Base-by-base conservation (phyloP, 768 basidiomycete species). In the Calocybe cyanea region DNA sequence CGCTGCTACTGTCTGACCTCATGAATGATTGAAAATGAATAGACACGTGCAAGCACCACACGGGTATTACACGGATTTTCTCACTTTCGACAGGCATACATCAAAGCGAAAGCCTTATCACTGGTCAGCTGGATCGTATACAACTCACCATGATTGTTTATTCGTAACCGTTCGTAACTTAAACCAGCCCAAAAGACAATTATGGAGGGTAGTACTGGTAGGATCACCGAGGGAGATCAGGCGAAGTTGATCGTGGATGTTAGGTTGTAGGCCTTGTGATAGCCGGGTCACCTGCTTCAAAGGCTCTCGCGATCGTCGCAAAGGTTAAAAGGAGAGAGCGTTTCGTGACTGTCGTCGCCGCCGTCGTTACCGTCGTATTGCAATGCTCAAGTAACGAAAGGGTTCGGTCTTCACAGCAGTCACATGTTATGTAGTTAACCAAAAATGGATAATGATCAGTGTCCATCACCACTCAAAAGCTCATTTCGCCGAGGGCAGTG, bases 31-130 rank as follows among this genome's bases (percentile, higher is more conserved):
- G 39, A 48, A n/a, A 48, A 43, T 45, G 40, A 28, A 21, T 19
- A 33, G 40, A 56, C 57, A 55, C 53, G 56, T 57, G 51, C 43
- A 45, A 38, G n/a, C 23, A 46, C 21, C 45, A 52, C 34, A 43
- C 31, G 37, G 19, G n/a, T 41, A 36, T 43, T 40, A 32, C 32
- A 19, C 14, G 19, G 30, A 20, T 33, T 13, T 31, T 39, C 25
- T 32, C 41, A 37, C 33, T 25, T 38, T 30, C 32, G 18, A 11
- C 36, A 28, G 25, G 25, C 11, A 30, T 33, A 36, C 31, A 44
- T 28, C 31, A 40, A 45, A 45, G 42, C 20, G 25, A 43, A 28
- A 33, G 31, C 23, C 18, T 18, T 36, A 25, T 45, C n/a, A 28
- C 30, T 32, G 8, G 25, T 42, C 15, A 38, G 42, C 17, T 15